Evolutionary conservation across 805 yeast genomes (phyloP).

Genomic region (Jamesozyma spencerorum): DNA sequence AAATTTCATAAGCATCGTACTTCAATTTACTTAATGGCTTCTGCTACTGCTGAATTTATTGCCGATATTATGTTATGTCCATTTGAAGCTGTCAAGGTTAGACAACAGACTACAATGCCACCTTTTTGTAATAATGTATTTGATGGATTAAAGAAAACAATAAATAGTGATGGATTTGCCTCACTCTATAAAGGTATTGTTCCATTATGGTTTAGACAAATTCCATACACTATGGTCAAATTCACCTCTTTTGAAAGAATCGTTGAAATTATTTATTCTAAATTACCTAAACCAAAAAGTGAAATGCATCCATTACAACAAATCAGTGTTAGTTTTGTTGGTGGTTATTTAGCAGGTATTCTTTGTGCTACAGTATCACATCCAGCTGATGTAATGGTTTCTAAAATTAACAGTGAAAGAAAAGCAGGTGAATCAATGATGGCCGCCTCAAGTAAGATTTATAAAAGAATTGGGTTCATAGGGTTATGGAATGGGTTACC

Average conservation of each 20-base stretch:
- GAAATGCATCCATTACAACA: conserved; percentile 69
- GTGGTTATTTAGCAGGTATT: conserved; percentile 96
- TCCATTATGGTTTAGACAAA: conserved; percentile 93
- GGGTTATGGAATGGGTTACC: conserved; percentile 95
- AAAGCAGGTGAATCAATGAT: conserved; percentile 59
- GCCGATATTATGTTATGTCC: conserved; percentile 91
- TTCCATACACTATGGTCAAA: conserved; percentile 98
- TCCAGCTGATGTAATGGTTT: conserved; percentile 99
- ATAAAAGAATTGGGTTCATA: conserved; percentile 70
- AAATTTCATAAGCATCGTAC: conserved; percentile 58
- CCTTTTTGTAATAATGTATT: conserved; percentile 59
- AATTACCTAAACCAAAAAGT: conserved; percentile 61
- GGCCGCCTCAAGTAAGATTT: conserved; percentile 61
- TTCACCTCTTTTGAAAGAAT: conserved; percentile 91
- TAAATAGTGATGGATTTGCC: conserved; percentile 57
- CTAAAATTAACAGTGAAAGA: conserved; percentile 69
- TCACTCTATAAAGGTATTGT: conserved; percentile 81
- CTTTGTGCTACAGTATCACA: conserved; percentile 93
- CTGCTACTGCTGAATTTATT: conserved; percentile 88
- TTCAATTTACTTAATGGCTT: conserved; percentile 66
- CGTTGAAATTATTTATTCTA: conserved; percentile 68
- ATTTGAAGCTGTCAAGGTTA: conserved; percentile 89
- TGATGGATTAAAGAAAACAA: conserved; percentile 60
- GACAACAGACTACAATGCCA: conserved; percentile 87
- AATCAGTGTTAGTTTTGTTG: conserved; percentile 89